Percentiles rank a stretch among this genome's conserved stretches.
These are phyloP conservation scores for Tieghemiomyces parasiticus DNA, from an alignment of 192 early-diverging fungal genomes.

Conservation along the genomic window DNA sequence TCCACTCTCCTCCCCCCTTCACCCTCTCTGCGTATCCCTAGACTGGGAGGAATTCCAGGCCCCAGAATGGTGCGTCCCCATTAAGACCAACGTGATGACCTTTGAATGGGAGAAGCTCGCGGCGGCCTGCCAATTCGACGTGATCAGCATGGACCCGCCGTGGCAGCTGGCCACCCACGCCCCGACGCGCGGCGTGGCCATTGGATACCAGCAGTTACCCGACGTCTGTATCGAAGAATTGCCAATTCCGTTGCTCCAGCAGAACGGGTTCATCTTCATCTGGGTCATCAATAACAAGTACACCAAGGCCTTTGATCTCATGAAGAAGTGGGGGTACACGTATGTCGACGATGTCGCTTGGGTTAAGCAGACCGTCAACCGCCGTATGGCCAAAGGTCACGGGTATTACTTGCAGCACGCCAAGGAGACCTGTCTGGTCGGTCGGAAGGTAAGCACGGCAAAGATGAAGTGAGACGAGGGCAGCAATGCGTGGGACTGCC, in stretches of 20 bases:
- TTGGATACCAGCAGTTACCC: constrained; percentile 89
- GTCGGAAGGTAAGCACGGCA: constrained; percentile 64
- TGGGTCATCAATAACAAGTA: constrained; percentile 99
- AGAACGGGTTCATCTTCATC: constrained; percentile 87
- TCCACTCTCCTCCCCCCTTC: no score
- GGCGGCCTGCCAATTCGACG: constrained; percentile 76
- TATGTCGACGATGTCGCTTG: constrained; percentile 94
- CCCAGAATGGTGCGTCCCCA: constrained; percentile 86
- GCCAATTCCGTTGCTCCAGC: constrained; percentile 72
- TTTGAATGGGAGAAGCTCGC: constrained; percentile 87
- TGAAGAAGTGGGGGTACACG: constrained; percentile 91
- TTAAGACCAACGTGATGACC: constrained; percentile 88
- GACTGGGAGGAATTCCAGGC: constrained; percentile 73
- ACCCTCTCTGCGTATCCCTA: no score
- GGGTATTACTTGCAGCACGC: constrained; percentile 96
- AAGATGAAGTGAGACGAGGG: no score
- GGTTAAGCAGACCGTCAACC: constrained; percentile 94
- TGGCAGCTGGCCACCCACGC: constrained; percentile 93
- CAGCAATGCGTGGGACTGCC: no score
- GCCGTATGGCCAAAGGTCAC: constrained; percentile 94
- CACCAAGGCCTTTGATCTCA: constrained; percentile 82
- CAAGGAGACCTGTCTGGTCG: constrained; percentile 93
- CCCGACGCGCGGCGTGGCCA: constrained; percentile 85
- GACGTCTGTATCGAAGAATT: constrained; percentile 86
- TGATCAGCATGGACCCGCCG: constrained; percentile 89